A percentile compares a stretch with the other conserved stretches of the same genome.
Conservation (phyloP, 2,329 filamentous ascomycete genomes). For the Phaeosphaeriaceae sp. region DNA sequence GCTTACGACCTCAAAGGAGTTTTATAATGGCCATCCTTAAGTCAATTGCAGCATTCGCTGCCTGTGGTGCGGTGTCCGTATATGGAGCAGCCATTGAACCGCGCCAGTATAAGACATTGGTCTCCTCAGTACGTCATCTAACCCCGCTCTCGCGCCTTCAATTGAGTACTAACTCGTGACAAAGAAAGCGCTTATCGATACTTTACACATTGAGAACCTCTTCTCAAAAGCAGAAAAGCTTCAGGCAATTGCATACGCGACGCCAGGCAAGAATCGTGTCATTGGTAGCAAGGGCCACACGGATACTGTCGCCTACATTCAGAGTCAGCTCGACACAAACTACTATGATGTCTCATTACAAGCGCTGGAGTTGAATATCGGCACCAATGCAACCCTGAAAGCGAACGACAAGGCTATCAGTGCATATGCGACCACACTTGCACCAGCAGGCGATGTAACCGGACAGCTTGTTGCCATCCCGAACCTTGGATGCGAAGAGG, state of each 20-base stretch:
- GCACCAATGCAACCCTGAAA: constrained; percentile 35
- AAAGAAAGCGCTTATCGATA: constrained; percentile 31
- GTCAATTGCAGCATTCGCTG: constrained; percentile 30
- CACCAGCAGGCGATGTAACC: constrained; percentile 38
- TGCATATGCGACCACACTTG: constrained; percentile 35
- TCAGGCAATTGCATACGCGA: constrained; percentile 49
- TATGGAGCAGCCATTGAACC: constrained; percentile 31
- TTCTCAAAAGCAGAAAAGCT: constrained; percentile 40
- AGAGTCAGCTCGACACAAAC: constrained; percentile 37
- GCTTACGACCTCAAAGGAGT: neutral
- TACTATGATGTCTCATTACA: constrained; percentile 49
- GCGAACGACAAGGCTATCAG: constrained; percentile 37
- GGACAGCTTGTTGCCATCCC: constrained; percentile 40
- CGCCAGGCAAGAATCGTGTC: constrained; percentile 49
- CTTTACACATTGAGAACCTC: constrained; percentile 34
- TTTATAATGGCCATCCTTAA: constrained; percentile 24
- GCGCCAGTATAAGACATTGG: constrained; percentile 31
- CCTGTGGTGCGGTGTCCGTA: constrained; percentile 22
- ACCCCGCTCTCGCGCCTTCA: neutral
- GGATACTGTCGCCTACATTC: constrained; percentile 49
- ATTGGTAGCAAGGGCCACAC: constrained; percentile 50
- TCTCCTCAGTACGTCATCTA: constrained; percentile 27
- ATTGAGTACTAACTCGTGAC: constrained; percentile 1
- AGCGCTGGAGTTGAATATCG: constrained; percentile 30
- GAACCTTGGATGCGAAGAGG: constrained; percentile 45